Conservation (phyloP, 2,329 filamentous ascomycete genomes). For the Colletotrichum sp. region DNA sequence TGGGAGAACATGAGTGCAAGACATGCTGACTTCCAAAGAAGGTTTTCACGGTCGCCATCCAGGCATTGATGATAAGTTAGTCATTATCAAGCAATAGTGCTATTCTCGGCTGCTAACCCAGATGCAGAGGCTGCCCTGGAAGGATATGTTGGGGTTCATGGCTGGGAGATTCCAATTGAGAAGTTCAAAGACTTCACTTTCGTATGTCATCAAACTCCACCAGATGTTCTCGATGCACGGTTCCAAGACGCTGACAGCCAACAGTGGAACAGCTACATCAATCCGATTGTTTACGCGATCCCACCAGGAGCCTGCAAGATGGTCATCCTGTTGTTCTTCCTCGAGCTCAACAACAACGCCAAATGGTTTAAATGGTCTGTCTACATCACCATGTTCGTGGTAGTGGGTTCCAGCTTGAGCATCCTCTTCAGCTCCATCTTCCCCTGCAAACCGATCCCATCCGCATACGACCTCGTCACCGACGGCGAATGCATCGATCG, state of each 20-base stretch:
- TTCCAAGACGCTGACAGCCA: not conserved
- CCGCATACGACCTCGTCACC: slow-evolving; percentile 27
- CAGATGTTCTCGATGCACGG: rapidly evolving
- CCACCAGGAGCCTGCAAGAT: slow-evolving; percentile 20
- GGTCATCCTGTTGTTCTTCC: slow-evolving; percentile 21
- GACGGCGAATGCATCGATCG: slow-evolving; percentile 44
- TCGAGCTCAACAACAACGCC: slow-evolving; percentile 12
- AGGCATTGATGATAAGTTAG: slow-evolving; percentile 9
- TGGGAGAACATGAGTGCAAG: not conserved
- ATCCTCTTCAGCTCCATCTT: slow-evolving; percentile 35
- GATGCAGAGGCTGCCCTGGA: not conserved
- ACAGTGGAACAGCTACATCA: slow-evolving; percentile 12
- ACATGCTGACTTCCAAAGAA: not conserved
- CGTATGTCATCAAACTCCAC: not conserved
- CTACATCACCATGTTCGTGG: slow-evolving; percentile 12
- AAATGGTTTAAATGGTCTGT: slow-evolving; percentile 17
- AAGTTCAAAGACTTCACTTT: slow-evolving; percentile 6
- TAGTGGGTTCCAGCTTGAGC: slow-evolving; percentile 17
- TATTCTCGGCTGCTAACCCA: not conserved
- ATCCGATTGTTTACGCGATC: slow-evolving; percentile 22
- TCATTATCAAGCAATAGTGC: not conserved
- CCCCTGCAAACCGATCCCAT: slow-evolving; percentile 32
- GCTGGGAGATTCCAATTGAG: slow-evolving; percentile 16
- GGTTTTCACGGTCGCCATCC: not conserved
- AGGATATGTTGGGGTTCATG: slow-evolving; percentile 6